These are phyloP conservation scores for Ilex aquifolium DNA, from an alignment of 257 asterid species.

Conservation along the genomic window DNA sequence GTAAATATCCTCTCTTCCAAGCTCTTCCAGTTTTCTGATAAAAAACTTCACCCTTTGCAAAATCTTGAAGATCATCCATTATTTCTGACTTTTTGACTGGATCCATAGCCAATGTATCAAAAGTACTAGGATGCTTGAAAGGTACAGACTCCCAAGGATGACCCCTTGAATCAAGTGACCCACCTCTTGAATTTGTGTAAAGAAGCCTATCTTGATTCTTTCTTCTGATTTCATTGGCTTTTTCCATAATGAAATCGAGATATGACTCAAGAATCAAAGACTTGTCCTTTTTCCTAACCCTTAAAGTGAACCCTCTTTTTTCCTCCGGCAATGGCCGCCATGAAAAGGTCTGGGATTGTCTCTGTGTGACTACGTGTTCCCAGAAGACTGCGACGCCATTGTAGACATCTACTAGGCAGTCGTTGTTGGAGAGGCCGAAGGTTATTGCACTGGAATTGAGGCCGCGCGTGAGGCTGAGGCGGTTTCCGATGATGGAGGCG, in stretches of 20 bases:
- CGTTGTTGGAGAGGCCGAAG: slow-evolving; percentile 58
- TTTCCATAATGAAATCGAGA: slow-evolving; percentile 6
- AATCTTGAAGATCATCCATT: slow-evolving; percentile 27
- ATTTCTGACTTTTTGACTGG: slow-evolving; percentile 26
- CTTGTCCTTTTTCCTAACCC: slow-evolving; percentile 29
- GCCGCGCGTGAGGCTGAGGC: slow-evolving; percentile 50
- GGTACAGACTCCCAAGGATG: slow-evolving; percentile 49
- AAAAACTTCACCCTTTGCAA: slow-evolving; percentile 22
- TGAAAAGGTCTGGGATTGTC: slow-evolving; percentile 43
- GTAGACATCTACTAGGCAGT: slow-evolving; percentile 36
- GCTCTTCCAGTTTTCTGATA: slow-evolving; percentile 36
- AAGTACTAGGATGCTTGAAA: slow-evolving; percentile 52
- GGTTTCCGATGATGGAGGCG: slow-evolving; percentile 53
- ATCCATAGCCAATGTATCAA: slow-evolving; percentile 34
- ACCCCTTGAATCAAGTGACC: slow-evolving; percentile 5
- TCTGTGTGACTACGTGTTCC: slow-evolving; percentile 52
- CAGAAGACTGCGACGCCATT: slow-evolving; percentile 41
- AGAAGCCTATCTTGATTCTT: slow-evolving; percentile 5
- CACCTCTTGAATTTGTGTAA: slow-evolving; percentile 6
- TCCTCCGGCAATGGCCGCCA: slow-evolving; percentile 65
- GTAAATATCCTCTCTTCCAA: slow-evolving; percentile 34
- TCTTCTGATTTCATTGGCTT: slow-evolving; percentile 8
- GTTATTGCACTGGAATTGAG: slow-evolving; percentile 57
- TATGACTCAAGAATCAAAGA: slow-evolving; percentile 33
- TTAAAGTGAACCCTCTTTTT: slow-evolving; percentile 34